Evolutionary conservation across 345 rosid species (phyloP).

Genomic region (Kandelia obovata): DNA sequence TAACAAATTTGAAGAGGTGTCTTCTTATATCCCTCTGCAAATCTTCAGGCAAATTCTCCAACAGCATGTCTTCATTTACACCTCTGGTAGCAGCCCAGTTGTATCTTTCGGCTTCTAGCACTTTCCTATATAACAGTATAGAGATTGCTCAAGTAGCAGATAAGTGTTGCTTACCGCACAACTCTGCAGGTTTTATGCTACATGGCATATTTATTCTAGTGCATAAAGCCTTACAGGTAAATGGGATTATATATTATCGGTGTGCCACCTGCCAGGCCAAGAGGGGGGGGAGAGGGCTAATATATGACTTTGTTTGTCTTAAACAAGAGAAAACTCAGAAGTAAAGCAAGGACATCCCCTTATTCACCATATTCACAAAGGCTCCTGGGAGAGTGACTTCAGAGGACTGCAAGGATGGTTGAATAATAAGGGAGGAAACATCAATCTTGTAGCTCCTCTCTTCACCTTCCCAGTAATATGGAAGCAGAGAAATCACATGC

Average conservation of each 20-base stretch:
- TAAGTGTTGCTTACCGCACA: not conserved
- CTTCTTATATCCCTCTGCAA: slow-evolving; percentile 86
- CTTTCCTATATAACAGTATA: slow-evolving; percentile 49
- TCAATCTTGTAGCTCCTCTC: too few species aligned
- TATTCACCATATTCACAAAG: too few species aligned
- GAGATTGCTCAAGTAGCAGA: not conserved
- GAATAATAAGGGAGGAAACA: too few species aligned
- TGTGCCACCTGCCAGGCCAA: slow-evolving; percentile 48
- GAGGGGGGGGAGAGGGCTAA: not conserved
- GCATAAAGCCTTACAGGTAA: not conserved
- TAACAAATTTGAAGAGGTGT: slow-evolving; percentile 75
- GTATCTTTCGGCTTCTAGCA: slow-evolving; percentile 74
- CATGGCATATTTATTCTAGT: slow-evolving; percentile 2
- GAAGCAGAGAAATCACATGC: too few species aligned
- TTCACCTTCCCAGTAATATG: too few species aligned
- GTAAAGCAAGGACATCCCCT: too few species aligned
- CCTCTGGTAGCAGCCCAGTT: slow-evolving; percentile 94
- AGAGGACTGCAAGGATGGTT: too few species aligned
- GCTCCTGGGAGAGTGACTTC: too few species aligned
- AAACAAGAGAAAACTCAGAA: too few species aligned
- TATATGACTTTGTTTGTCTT: too few species aligned
- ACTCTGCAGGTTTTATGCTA: not conserved
- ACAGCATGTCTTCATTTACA: slow-evolving; percentile 63
- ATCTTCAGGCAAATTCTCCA: slow-evolving; percentile 82
- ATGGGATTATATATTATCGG: too few species aligned